Conservation (phyloP, 2,329 filamentous ascomycete species). For the Pseudogymnoascus sp. region DNA sequence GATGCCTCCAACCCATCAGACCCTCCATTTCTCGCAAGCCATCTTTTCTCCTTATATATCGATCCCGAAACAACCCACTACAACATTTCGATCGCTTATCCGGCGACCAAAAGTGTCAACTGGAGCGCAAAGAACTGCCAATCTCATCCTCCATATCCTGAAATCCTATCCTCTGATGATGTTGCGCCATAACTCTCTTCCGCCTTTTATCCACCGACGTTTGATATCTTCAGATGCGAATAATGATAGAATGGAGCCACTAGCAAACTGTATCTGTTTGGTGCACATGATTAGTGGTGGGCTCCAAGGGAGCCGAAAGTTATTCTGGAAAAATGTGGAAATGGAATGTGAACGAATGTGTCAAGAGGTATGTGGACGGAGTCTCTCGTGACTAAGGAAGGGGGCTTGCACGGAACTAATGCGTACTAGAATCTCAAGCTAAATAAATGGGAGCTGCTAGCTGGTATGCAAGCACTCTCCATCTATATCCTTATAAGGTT, state of each 20-base stretch:
- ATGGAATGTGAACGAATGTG: constrained; percentile 35
- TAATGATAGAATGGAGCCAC: constrained; percentile 29
- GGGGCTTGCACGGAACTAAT: constrained; percentile 11
- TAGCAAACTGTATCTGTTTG: constrained; percentile 36
- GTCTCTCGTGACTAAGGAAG: constrained; percentile 10
- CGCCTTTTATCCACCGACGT: constrained; percentile 37
- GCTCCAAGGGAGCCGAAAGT: constrained; percentile 30
- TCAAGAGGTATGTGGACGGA: constrained; percentile 27
- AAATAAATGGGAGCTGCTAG: constrained; percentile 34
- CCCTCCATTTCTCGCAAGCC: constrained; percentile 15
- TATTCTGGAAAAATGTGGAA: constrained; percentile 39
- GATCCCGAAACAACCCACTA: constrained; percentile 24
- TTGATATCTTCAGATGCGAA: constrained; percentile 22
- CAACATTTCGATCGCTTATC: constrained; percentile 24
- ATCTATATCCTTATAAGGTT: constrained; percentile 38
- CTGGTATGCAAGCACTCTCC: constrained; percentile 37
- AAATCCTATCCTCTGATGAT: constrained; percentile 38
- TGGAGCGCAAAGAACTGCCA: constrained; percentile 29
- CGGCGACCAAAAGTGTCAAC: constrained; percentile 22
- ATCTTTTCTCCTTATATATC: constrained; percentile 16
- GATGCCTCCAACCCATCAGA: constrained; percentile 13
- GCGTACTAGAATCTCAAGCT: constrained; percentile 25
- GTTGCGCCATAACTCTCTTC: constrained; percentile 31
- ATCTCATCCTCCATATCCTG: constrained; percentile 34
- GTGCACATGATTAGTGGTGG: constrained; percentile 33